Evolutionary conservation across 805 yeast genomes (phyloP).

Genomic region (Suhomyces tanzawaensis): DNA sequence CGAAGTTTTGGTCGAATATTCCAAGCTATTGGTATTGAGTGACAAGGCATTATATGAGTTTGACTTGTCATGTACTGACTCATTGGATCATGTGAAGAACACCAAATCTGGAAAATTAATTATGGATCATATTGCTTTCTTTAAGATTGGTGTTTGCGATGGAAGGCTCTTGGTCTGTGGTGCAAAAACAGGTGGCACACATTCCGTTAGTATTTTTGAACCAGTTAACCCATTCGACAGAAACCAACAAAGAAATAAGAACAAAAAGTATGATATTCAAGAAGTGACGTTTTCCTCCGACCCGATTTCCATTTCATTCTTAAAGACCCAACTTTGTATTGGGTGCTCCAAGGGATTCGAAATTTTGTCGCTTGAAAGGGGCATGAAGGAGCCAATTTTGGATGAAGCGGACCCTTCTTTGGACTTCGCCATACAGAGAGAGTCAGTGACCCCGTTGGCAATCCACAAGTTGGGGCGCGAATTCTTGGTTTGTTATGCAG

Average conservation of each 20-base stretch:
- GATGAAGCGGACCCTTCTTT: slow-evolving; percentile 99
- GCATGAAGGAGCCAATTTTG: slow-evolving; percentile 81
- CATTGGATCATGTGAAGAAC: slow-evolving; percentile 48
- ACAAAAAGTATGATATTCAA: slow-evolving; percentile 54
- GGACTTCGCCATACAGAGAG: slow-evolving; percentile 85
- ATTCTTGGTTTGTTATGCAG: slow-evolving; percentile 84
- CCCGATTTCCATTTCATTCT: slow-evolving; percentile 86
- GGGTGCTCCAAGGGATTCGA: slow-evolving; percentile 98
- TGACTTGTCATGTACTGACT: slow-evolving; percentile 56
- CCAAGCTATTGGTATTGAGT: slow-evolving; percentile 72
- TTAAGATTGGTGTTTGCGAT: slow-evolving; percentile 89
- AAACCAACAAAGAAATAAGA: slow-evolving; percentile 58
- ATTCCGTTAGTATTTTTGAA: slow-evolving; percentile 81
- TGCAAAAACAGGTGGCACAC: slow-evolving; percentile 76
- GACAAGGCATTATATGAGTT: slow-evolving; percentile 80
- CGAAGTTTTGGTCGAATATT: slow-evolving; percentile 89
- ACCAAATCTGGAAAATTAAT: slow-evolving; percentile 72
- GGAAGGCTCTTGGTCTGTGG: slow-evolving; percentile 89
- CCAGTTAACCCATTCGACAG: slow-evolving; percentile 73
- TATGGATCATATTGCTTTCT: slow-evolving; percentile 83
- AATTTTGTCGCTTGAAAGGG: slow-evolving; percentile 80
- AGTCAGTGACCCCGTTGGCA: slow-evolving; percentile 79
- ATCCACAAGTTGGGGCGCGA: slow-evolving; percentile 83
- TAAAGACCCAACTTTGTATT: slow-evolving; percentile 84
- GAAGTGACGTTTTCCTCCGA: slow-evolving; percentile 85